phyloP scores from a whole-genome alignment of 768 basidiomycete species.

The Leccinum subtestaceum region DNA sequence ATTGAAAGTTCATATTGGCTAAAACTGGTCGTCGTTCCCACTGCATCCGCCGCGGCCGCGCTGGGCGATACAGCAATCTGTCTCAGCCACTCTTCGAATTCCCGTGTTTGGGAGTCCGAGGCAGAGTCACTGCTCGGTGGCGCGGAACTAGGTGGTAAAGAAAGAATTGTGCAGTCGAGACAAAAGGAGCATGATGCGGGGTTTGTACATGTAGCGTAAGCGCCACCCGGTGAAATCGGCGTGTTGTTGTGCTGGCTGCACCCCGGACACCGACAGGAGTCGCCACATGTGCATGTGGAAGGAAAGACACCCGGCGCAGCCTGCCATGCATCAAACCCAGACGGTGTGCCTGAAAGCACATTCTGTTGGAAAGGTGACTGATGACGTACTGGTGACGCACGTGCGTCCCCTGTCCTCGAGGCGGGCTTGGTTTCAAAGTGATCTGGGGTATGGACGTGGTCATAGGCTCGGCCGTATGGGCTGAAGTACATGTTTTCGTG shows the following conservation, averaged over 20 bases:
- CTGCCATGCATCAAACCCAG: conserved; percentile 25
- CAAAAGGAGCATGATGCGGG: conserved; percentile 46
- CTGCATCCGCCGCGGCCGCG: conserved; percentile 6
- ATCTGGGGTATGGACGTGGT: conserved; percentile 41
- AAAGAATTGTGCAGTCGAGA: conserved; percentile 61
- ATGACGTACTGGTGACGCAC: conserved; percentile 21
- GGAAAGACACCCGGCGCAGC: conserved; percentile 34
- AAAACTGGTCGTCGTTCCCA: conserved; percentile 27
- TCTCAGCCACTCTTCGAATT: conserved; percentile 65
- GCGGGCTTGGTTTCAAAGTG: conserved; percentile 26
- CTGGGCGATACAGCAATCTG: conserved; percentile 37
- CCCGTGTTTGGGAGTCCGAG: conserved; percentile 41
- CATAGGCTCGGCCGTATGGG: conserved; percentile 70
- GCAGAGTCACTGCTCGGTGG: conserved; percentile 41
- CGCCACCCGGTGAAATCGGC: conserved; percentile 37
- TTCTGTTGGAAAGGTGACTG: conserved; percentile 27
- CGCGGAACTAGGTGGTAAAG: conserved; percentile 42
- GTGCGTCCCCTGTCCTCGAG: conserved; percentile 16
- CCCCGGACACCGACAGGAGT: conserved; percentile 61
- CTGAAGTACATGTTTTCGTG: conserved; percentile 55
- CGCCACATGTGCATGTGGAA: conserved; percentile 61
- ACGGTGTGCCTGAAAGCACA: conserved; percentile 25
- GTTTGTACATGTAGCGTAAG: conserved; percentile 36
- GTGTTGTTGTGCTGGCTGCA: conserved; percentile 53
- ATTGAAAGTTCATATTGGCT: conserved; percentile 28